Base-by-base conservation (phyloP, 2,329 filamentous ascomycete species). In the Phoma sp. region DNA sequence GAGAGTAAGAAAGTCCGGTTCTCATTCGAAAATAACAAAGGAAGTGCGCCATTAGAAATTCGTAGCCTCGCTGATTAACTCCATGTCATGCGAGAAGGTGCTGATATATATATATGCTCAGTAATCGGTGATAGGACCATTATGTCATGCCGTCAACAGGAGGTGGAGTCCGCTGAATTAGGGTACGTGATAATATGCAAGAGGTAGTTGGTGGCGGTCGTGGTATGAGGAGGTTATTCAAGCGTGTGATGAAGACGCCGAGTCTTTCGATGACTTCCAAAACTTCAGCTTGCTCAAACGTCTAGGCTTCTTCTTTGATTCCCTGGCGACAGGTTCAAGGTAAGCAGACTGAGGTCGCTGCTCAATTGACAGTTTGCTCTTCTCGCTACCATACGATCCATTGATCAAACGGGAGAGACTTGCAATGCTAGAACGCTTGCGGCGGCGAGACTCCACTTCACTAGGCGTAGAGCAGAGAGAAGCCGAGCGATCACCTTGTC, bases 371-470 rank as follows among this genome's bases (percentile, higher is more conserved):
- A 91, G 78, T 70, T 91, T 91, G 79, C 88, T 90, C 61, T 85
- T 83, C 72, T 91, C 88, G 7, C 87, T 88, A 63, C 91, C 88
- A 8, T 70, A 71, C 5, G 71, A 72, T 60, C 86, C 88, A 71
- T 86, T 89, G 66, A 93, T 89, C 35, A 93, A 79, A 43, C 89
- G 85, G 60, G 89, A 91, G 27, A 93, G 78, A 66, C 89, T 92
- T 27, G 86, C 89, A 60, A 93, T 83, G 67, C 89, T 93, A 4
- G 87, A 89, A 48, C 90, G 84, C 66, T 91, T 86, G 37, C 87
- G 85, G 22, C 87, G 87, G 57, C 88, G 87, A 38, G 72, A 70
- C 24, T 77, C 73, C 9, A 67, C 59, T 18, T 75, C 75, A 44
- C 75, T 74, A 4, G 71, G 68, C 42, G 70, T 69, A n/a, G 77